Evolutionary conservation across 345 rosid genomes (phyloP).

Genomic region (Clarkia xantiana): DNA sequence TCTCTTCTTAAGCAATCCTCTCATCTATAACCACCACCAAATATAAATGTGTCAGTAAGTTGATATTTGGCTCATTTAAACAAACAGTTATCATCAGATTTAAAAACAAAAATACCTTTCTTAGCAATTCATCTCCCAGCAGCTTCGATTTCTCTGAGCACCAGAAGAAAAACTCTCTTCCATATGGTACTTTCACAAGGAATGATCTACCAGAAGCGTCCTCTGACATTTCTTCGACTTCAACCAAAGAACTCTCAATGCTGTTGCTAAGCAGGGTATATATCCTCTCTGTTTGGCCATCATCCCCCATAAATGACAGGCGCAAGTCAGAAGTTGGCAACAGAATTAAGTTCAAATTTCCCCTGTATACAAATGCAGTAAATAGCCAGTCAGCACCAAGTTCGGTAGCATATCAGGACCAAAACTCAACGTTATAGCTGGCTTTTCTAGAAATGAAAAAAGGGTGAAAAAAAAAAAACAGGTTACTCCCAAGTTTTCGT

Average conservation of each 20-base stretch:
- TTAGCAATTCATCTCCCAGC: slow-evolving; percentile 66
- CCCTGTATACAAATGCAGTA: slow-evolving; percentile 36
- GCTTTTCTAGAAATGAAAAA: too few species aligned
- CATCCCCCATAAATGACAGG: slow-evolving; percentile 67
- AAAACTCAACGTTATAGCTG: too few species aligned
- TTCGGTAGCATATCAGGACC: too few species aligned
- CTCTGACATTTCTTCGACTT: slow-evolving; percentile 43
- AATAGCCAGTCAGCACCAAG: too few species aligned
- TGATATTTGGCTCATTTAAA: not conserved
- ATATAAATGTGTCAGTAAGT: not conserved
- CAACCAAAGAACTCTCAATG: slow-evolving; percentile 32
- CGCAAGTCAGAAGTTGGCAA: slow-evolving; percentile 84
- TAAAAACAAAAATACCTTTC: slow-evolving; percentile 38
- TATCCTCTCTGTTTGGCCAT: slow-evolving; percentile 58
- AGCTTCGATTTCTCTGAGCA: slow-evolving; percentile 89
- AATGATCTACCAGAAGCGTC: slow-evolving; percentile 89
- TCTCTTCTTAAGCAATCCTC: slow-evolving; percentile 60
- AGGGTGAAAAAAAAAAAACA: too few species aligned
- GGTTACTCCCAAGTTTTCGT: too few species aligned
- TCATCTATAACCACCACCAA: slow-evolving; percentile 37
- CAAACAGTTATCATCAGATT: not conserved
- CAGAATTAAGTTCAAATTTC: slow-evolving; percentile 57
- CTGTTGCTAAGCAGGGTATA: slow-evolving; percentile 42
- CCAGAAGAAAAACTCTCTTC: slow-evolving; percentile 58
- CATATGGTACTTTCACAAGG: slow-evolving; percentile 39